Percentiles rank a stretch among this genome's conserved stretches.
Conservation (phyloP, 2,329 filamentous ascomycete species). For the Ophiocordyceps camponoti-leonardi region DNA sequence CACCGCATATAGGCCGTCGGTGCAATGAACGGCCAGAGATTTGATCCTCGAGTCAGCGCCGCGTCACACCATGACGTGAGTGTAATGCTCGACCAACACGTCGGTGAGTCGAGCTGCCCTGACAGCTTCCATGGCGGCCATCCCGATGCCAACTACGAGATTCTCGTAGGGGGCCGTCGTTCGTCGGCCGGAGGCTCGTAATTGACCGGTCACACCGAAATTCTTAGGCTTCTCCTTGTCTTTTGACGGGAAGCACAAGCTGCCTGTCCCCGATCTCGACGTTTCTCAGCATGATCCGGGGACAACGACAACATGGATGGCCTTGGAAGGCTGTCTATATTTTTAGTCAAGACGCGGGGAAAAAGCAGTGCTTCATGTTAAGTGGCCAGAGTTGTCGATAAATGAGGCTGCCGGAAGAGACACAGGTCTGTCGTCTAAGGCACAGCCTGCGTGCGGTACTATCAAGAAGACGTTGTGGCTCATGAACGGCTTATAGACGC, state of each 20-base stretch:
- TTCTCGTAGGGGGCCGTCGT: neutral
- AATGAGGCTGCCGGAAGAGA: neutral
- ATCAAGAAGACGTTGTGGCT: too few relatives aligned
- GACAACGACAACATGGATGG: neutral
- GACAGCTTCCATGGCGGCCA: neutral
- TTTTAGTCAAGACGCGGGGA: neutral
- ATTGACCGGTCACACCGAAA: neutral
- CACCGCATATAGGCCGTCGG: neutral
- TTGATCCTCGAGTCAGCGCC: neutral
- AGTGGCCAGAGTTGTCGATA: neutral
- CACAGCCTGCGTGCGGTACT: too few relatives aligned
- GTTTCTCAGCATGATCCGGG: neutral
- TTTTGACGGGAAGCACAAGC: neutral
- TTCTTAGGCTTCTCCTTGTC: neutral
- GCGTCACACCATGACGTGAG: neutral
- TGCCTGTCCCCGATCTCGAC: neutral
- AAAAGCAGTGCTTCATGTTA: neutral
- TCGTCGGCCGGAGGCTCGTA: neutral
- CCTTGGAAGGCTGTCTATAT: neutral
- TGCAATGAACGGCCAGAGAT: neutral
- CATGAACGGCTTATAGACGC: too few relatives aligned
- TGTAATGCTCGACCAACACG: neutral
- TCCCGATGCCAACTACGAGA: neutral
- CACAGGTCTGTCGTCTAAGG: too few relatives aligned
- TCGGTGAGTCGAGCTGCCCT: neutral